Evolutionary conservation across 306 rosid genomes (phyloP).

Genomic region (Lithocarpus polystachyus): DNA sequence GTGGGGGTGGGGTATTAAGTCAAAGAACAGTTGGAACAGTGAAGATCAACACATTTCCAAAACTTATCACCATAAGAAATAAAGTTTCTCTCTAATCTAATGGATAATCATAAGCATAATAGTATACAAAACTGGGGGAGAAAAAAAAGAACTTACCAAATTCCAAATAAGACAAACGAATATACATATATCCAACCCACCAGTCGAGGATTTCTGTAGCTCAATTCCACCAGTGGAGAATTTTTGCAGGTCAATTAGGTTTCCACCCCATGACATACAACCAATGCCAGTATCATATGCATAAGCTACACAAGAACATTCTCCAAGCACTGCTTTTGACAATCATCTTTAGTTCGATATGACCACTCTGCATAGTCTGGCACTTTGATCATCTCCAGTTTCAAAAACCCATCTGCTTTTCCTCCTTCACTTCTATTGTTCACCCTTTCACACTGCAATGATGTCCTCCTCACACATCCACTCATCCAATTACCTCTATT

Average conservation of each 20-base stretch:
- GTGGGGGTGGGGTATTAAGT: too few relatives aligned
- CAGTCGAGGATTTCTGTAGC: conserved; percentile 16
- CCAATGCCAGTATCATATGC: conserved; percentile 13
- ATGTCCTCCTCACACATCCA: neutral
- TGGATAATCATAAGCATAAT: too few relatives aligned
- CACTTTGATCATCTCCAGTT: conserved; percentile 32
- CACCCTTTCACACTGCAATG: conserved; percentile 27
- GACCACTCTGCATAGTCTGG: conserved; percentile 27
- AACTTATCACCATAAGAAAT: too few relatives aligned
- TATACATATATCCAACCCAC: conserved; percentile 22
- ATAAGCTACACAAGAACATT: conserved; percentile 31
- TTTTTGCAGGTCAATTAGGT: conserved; percentile 25
- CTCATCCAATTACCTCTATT: neutral
- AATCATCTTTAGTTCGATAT: neutral
- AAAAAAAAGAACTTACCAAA: conserved; percentile 6
- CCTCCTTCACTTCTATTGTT: neutral
- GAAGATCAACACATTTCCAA: too few relatives aligned
- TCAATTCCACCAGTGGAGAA: conserved; percentile 15
- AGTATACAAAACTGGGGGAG: too few relatives aligned
- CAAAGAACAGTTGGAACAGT: too few relatives aligned
- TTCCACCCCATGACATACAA: conserved; percentile 24
- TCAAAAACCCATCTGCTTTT: conserved; percentile 29
- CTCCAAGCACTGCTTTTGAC: conserved; percentile 28
- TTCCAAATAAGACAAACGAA: conserved; percentile 23
- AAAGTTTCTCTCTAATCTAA: too few relatives aligned